Percentiles rank a stretch among this genome's conserved stretches.
Evolutionary conservation across 1,139 yeast species (phyloP).

Genomic region (Scheffersomyces insectosa): DNA sequence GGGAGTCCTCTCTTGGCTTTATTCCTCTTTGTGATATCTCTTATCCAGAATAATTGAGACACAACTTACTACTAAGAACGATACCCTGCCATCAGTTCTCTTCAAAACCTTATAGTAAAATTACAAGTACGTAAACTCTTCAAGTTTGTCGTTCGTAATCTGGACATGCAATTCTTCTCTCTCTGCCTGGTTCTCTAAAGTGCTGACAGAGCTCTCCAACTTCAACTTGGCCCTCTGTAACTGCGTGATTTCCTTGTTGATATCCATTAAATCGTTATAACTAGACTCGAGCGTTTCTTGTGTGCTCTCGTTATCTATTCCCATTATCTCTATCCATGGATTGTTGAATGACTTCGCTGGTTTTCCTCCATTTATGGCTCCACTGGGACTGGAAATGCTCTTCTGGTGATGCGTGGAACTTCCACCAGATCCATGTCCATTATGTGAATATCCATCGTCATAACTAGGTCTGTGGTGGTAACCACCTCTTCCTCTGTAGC

Average conservation of each 20-base stretch:
- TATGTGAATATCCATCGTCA: background rate
- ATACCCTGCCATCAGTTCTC: too few relatives aligned
- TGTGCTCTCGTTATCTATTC: slow-evolving; percentile 17
- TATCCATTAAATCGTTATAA: slow-evolving; percentile 19
- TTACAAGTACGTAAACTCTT: slow-evolving; percentile 39
- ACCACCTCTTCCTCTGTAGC: slow-evolving; percentile 11
- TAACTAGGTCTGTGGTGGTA: background rate
- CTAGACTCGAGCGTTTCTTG: slow-evolving; percentile 17
- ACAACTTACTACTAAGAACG: too few relatives aligned
- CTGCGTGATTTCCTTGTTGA: slow-evolving; percentile 28
- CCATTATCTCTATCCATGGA: slow-evolving; percentile 24
- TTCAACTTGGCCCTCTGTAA: slow-evolving; percentile 25
- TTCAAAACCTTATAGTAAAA: background rate
- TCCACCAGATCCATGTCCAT: background rate
- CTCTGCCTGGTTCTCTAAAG: slow-evolving; percentile 29
- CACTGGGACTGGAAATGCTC: background rate
- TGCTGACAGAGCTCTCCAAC: slow-evolving; percentile 22
- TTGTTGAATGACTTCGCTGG: slow-evolving; percentile 9
- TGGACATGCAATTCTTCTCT: slow-evolving; percentile 40
- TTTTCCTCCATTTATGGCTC: too few relatives aligned
- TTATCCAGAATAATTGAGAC: background rate
- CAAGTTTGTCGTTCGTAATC: slow-evolving; percentile 41
- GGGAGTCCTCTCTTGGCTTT: background rate
- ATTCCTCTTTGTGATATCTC: background rate
- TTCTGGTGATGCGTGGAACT: background rate